Conservation (phyloP, 1,284 basidiomycete genomes). For the Moesziomyces parantarcticus region DNA sequence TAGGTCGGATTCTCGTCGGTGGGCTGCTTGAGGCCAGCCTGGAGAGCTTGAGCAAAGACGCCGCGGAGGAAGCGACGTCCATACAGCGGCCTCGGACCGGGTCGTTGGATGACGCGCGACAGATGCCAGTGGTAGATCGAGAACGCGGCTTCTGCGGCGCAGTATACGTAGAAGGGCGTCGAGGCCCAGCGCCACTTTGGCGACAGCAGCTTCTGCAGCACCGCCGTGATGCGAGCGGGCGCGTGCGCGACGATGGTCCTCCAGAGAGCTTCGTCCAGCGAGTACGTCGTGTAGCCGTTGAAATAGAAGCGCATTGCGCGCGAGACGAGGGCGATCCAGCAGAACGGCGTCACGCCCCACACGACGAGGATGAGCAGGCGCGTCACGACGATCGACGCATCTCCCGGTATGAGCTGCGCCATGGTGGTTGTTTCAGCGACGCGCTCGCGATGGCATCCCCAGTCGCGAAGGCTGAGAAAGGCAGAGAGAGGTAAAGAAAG, state of each 20-base stretch:
- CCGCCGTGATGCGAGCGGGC: slow-evolving; percentile 5
- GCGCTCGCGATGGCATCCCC: not conserved
- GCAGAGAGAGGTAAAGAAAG: slow-evolving; percentile 1
- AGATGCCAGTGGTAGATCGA: slow-evolving; percentile 59
- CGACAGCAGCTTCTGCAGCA: slow-evolving; percentile 4
- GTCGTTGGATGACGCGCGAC: slow-evolving; percentile 35
- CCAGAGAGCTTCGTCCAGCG: slow-evolving; percentile 17
- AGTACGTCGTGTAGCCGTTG: slow-evolving; percentile 5
- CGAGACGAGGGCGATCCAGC: slow-evolving; percentile 45
- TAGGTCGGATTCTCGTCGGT: slow-evolving; percentile 6
- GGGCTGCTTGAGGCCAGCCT: slow-evolving; percentile 39
- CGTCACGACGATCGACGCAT: slow-evolving; percentile 47
- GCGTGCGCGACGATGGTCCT: slow-evolving; percentile 5
- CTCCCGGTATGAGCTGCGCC: slow-evolving; percentile 45
- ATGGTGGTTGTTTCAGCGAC: slow-evolving; percentile 2
- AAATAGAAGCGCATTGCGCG: slow-evolving; percentile 17
- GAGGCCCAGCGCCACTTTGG: slow-evolving; percentile 20
- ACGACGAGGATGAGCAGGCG: slow-evolving; percentile 46
- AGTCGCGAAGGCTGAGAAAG: not conserved
- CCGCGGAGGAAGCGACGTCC: slow-evolving; percentile 40
- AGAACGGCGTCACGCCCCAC: slow-evolving; percentile 56
- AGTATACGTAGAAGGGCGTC: slow-evolving; percentile 36
- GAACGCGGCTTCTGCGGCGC: slow-evolving; percentile 47
- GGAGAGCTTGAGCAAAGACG: slow-evolving; percentile 49
- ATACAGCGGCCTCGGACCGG: slow-evolving; percentile 42